A percentile compares a stretch with the other conserved stretches of the same genome.
These are phyloP conservation scores for Boeremia exigua DNA, from an alignment of 2,329 filamentous ascomycete species.

Conservation along the genomic window DNA sequence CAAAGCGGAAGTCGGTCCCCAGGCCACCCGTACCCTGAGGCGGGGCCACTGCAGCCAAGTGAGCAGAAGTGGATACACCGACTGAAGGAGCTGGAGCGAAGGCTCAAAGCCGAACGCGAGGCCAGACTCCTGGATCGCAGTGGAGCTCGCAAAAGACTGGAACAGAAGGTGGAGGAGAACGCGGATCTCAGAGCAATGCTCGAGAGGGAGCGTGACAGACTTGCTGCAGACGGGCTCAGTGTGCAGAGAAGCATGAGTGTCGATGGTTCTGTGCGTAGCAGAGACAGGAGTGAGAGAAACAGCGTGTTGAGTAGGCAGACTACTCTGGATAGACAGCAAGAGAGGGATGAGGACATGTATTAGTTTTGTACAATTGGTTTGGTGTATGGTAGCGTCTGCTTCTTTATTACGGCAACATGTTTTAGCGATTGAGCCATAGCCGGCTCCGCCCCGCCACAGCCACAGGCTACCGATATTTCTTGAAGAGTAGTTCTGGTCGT, in stretches of 20 bases:
- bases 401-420: too few species aligned
- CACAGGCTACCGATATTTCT: too few species aligned
- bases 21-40: constrained; percentile 42
- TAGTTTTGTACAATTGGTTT: not conserved
- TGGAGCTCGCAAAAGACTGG: constrained; percentile 79
- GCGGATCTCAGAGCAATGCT: constrained; percentile 71
- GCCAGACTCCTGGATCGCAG: constrained; percentile 82
- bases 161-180: constrained; percentile 77
- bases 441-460: too few species aligned
- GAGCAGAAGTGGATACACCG: constrained; percentile 86
- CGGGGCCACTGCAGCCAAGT: constrained; percentile 52
- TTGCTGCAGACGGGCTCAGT: constrained; percentile 27
- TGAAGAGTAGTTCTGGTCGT: too few species aligned
- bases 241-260: constrained; percentile 30
- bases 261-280: constrained; percentile 14
- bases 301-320: constrained; percentile 30
- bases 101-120: constrained; percentile 89
- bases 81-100: constrained; percentile 83
- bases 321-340: constrained; percentile 5
- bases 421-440: too few species aligned
- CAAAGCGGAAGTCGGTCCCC: constrained; percentile 12
- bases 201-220: constrained; percentile 59
- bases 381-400: not conserved
- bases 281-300: constrained; percentile 20
- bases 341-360: constrained; percentile 16